Percentiles rank a stretch among this genome's conserved stretches.
phyloP scores from a whole-genome alignment of 805 yeast genomes.

The Saccharomycopsis malanga region DNA sequence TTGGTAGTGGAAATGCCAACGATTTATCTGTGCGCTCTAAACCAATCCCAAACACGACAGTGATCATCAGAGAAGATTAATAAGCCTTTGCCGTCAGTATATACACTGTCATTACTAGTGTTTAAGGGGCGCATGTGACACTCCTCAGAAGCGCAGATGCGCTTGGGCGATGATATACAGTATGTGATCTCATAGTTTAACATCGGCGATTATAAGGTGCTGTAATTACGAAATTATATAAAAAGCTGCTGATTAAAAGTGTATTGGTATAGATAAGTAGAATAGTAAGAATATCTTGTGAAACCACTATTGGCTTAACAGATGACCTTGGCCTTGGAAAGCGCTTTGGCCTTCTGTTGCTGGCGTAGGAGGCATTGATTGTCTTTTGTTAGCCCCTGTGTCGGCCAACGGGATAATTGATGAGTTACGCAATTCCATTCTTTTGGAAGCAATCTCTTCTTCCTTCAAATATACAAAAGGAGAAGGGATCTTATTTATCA shows the following conservation, averaged over 20 bases:
- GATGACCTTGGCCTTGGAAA: slow-evolving; percentile 18
- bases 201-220: too few relatives aligned
- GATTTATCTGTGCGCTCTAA: too few relatives aligned
- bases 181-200: too few relatives aligned
- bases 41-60: too few relatives aligned
- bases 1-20: too few relatives aligned
- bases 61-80: too few relatives aligned
- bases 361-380: slow-evolving; percentile 19
- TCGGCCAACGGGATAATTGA: slow-evolving; percentile 20
- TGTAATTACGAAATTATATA: too few relatives aligned
- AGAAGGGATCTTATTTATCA: slow-evolving; percentile 48
- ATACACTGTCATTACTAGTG: too few relatives aligned
- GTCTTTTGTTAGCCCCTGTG: slow-evolving; percentile 12
- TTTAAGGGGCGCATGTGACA: too few relatives aligned
- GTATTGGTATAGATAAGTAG: background rate
- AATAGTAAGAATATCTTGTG: background rate
- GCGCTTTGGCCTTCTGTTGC: background rate
- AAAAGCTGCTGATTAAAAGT: background rate
- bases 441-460: slow-evolving; percentile 44
- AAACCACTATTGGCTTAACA: slow-evolving; percentile 5
- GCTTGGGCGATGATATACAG: too few relatives aligned
- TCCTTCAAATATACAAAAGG: slow-evolving; percentile 54
- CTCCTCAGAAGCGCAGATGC: too few relatives aligned
- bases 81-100: too few relatives aligned
- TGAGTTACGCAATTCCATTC: slow-evolving; percentile 25